A percentile compares a stretch with the other conserved stretches of the same genome.
These are phyloP conservation scores for Nymphaea thermarum DNA, from an alignment of 164 flowering plant species.

Conservation along the genomic window DNA sequence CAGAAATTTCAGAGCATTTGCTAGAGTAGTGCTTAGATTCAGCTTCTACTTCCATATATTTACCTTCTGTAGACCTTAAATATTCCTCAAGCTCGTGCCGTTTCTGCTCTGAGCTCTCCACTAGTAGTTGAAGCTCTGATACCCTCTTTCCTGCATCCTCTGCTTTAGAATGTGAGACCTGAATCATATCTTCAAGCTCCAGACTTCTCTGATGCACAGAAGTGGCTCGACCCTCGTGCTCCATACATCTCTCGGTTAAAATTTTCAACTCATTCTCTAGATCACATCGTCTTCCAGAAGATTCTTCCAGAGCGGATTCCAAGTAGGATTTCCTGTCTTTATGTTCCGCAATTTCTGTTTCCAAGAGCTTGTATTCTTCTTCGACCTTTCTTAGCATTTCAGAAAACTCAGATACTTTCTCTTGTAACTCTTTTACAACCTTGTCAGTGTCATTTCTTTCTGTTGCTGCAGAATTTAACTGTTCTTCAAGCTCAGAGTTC, in stretches of 20 bases:
- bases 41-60: conserved; percentile 39
- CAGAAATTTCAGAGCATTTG: conserved; percentile 42
- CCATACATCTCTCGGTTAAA: conserved; percentile 33
- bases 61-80: conserved; percentile 38
- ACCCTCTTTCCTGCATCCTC: conserved; percentile 52
- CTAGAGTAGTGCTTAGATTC: conserved; percentile 29
- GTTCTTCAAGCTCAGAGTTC: conserved; percentile 60
- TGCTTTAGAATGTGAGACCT: conserved; percentile 47
- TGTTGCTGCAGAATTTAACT: conserved; percentile 33
- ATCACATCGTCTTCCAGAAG: conserved; percentile 29
- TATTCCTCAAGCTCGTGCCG: conserved; percentile 76
- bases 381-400: conserved; percentile 22
- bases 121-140: conserved; percentile 52
- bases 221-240: conserved; percentile 63
- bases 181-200: conserved; percentile 64
- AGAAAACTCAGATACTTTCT: conserved; percentile 31
- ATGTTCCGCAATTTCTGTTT: conserved; percentile 28
- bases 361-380: conserved; percentile 36
- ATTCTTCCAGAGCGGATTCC: conserved; percentile 34
- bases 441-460: conserved; percentile 39
- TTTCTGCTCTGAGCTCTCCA: conserved; percentile 54
- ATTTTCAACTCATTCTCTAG: conserved; percentile 57
- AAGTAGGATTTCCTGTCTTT: conserved; percentile 33
- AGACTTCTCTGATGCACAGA: conserved; percentile 49
- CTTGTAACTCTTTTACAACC: conserved; percentile 34